A percentile compares a stretch with the other conserved stretches of the same genome.
Evolutionary conservation across 1,139 yeast genomes (phyloP).

Genomic region (Debaryomyces nepalensis): DNA sequence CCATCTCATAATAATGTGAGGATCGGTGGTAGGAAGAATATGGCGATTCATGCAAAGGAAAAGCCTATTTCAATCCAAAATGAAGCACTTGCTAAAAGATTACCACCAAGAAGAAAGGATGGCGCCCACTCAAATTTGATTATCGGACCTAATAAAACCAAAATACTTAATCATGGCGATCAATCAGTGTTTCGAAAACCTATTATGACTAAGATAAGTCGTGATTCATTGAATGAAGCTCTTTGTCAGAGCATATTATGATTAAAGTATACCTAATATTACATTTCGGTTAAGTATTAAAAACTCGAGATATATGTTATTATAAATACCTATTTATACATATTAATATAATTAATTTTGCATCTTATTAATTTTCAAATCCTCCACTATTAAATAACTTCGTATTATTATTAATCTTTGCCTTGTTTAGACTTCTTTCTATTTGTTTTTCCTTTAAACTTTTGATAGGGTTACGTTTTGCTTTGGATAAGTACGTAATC

Average conservation of each 20-base stretch:
- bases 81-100: slow-evolving; percentile 14
- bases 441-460: slow-evolving; percentile 36
- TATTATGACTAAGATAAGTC: slow-evolving; percentile 40
- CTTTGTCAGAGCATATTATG: slow-evolving; percentile 22
- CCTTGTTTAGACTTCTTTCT: slow-evolving; percentile 30
- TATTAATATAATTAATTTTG: slow-evolving; percentile 5
- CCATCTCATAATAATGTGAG: slow-evolving; percentile 13
- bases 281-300: neutral
- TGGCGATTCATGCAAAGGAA: slow-evolving; percentile 5
- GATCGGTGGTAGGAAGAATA: neutral
- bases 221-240: slow-evolving; percentile 41
- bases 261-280: neutral
- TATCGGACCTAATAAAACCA: slow-evolving; percentile 54
- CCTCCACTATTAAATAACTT: slow-evolving; percentile 25
- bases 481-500: slow-evolving; percentile 56
- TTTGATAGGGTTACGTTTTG: slow-evolving; percentile 26
- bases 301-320: slow-evolving; percentile 4
- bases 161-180: slow-evolving; percentile 47
- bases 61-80: slow-evolving; percentile 19
- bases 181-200: slow-evolving; percentile 45
- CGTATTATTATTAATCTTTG: slow-evolving; percentile 20
- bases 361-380: slow-evolving; percentile 23
- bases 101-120: slow-evolving; percentile 21
- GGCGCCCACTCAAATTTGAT: slow-evolving; percentile 51
- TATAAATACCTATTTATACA: slow-evolving; percentile 9